Evolutionary conservation across 768 basidiomycete species (phyloP).

Genomic region (Candolleomyces aberdarensis): DNA sequence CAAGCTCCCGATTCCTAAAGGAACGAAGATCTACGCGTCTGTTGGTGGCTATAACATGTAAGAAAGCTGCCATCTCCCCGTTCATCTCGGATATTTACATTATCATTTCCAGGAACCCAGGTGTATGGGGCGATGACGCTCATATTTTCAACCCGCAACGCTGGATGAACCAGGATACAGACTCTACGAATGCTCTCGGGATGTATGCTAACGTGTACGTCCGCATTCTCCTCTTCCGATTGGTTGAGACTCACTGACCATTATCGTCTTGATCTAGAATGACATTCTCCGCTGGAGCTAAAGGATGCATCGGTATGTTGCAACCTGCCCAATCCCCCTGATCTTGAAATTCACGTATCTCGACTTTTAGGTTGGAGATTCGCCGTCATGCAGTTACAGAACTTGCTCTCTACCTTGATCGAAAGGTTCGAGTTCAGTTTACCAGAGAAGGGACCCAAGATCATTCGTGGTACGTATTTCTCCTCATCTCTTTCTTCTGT

Average conservation of each 20-base stretch:
- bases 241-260: not conserved
- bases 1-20: not conserved
- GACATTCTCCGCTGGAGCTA: not conserved
- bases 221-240: not conserved
- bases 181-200: not conserved
- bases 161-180: not conserved
- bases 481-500: too few species aligned
- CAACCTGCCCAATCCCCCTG: not conserved
- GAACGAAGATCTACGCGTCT: not conserved
- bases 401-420: not conserved
- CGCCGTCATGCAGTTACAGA: not conserved
- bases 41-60: not conserved
- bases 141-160: not conserved
- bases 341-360: not conserved
- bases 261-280: not conserved
- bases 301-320: not conserved
- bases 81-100: too few species aligned
- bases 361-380: not conserved
- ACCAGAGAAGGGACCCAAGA: not conserved
- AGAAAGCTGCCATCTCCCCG: not conserved
- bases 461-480: not conserved
- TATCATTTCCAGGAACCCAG: not conserved
- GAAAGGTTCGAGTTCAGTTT: not conserved
- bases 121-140: not conserved
- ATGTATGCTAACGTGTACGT: not conserved